Conservation (phyloP, 2,329 filamentous ascomycete species). For the Epichloe baconii region DNA sequence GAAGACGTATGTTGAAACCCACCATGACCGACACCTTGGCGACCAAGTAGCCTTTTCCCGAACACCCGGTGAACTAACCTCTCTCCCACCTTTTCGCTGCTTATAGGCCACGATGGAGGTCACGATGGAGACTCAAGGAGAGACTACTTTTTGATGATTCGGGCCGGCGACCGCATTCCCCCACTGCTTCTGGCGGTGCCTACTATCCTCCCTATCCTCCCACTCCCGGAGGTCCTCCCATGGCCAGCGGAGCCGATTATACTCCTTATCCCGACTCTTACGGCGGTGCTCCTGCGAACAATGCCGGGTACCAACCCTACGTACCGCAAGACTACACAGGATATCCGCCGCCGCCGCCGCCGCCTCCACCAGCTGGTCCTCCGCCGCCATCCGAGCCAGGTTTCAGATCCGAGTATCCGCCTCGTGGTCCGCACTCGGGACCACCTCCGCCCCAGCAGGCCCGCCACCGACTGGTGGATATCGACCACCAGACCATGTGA, state of each 20-base stretch:
- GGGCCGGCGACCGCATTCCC: constrained; percentile 28
- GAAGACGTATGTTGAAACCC: constrained; percentile 12
- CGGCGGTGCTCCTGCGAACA: constrained; percentile 11
- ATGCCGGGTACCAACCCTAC: constrained; percentile 27
- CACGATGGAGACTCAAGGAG: constrained; percentile 23
- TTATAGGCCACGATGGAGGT: constrained; percentile 25
- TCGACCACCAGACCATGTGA: constrained; percentile 30
- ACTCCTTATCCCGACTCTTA: constrained; percentile 16
- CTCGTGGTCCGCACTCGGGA: constrained; percentile 13
- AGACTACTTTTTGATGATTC: constrained; percentile 23
- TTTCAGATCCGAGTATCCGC: constrained; percentile 8
- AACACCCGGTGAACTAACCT: background rate
- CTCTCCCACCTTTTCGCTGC: background rate
- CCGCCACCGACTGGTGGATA: constrained; percentile 20
- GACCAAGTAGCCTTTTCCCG: background rate
- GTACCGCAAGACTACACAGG: constrained; percentile 29
- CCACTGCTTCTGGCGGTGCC: constrained; percentile 37
- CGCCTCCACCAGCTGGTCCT: constrained; percentile 21
- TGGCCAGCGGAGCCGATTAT: constrained; percentile 5
- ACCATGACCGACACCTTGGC: background rate
- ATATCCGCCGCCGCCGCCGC: constrained; percentile 22
- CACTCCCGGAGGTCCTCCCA: constrained; percentile 12
- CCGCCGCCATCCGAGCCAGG: constrained; percentile 9
- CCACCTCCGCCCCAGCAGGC: constrained; percentile 21
- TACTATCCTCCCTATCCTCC: constrained; percentile 31